Base-by-base conservation (phyloP, 2,329 filamentous ascomycete genomes). In the Uncinocarpus reesii region DNA sequence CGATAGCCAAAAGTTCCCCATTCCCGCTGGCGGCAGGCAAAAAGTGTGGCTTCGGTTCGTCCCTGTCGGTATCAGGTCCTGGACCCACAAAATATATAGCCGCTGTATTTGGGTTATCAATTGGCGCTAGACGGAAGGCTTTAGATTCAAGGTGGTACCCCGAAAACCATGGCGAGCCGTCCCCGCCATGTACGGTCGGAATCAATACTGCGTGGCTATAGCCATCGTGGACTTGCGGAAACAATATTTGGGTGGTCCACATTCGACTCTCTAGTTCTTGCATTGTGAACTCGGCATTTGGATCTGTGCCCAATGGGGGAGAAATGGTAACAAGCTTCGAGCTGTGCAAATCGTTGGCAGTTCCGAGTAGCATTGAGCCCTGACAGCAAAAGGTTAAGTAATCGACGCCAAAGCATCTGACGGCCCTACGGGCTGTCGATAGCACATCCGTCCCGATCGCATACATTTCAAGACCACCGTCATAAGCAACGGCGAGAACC, bases 381-480 rank as follows among this genome's bases (percentile, higher is more conserved):
- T 90, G 84, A 44, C 76, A 77, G 0, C 85, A 89, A 60, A 92
- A 92, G 2, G 79, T 75, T 41, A 92, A 67, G 2, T 79, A 73
- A 60, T 90, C 85, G 3, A 89, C 83, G 1, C 76, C 77, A 59
- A 85, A 81, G 59, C 85, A 90, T 59, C 88, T 86, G 49, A 90
- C 84, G 8, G 84, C 78, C 56, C 86, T 75, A 57, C 83, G 76
- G 56, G 88, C 83, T 0, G 78, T 84, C 10, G 77, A 65, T 23
- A 82, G 59, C 21, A 78, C 79, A 46, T 73, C 77, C 2, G 81
- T 72, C 41, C 78, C 78, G 32, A 94, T 70, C 4, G 86, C 84
- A 23, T 85, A 81, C 0, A 95, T 84, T 63, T 95, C 88, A 53
- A 95, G 89, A n/a, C 85, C 86, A 48, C 85, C 84, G 59, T 87